Evolutionary conservation across 1,139 yeast species (phyloP).

Genomic region (Candida labiduridarum): DNA sequence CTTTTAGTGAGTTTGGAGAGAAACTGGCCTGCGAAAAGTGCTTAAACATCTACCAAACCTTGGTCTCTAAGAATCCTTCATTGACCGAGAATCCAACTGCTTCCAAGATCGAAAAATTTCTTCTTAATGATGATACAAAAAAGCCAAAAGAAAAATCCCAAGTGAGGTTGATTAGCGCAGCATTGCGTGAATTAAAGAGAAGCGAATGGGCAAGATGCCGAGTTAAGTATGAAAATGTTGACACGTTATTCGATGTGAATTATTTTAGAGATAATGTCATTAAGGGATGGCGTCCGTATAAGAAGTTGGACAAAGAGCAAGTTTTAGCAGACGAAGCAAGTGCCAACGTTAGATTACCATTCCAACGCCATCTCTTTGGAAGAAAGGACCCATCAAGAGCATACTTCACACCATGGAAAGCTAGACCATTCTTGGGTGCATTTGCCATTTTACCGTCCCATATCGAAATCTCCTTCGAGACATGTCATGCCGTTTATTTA

Average conservation of each 20-base stretch:
- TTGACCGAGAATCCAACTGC: conserved; percentile 24
- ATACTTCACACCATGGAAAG: conserved; percentile 95
- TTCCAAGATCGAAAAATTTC: conserved; percentile 24
- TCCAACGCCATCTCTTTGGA: conserved; percentile 80
- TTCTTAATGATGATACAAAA: conserved; percentile 41
- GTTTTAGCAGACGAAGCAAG: conserved; percentile 55
- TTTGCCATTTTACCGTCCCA: conserved; percentile 92
- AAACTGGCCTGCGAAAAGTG: conserved; percentile 30
- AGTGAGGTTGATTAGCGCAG: conserved; percentile 53
- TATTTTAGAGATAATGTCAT: conserved; percentile 49
- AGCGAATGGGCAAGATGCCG: conserved; percentile 54
- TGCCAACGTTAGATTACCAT: conserved; percentile 60
- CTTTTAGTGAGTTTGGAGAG: conserved; percentile 26
- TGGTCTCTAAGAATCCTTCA: conserved; percentile 30
- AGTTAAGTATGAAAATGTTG: conserved; percentile 39
- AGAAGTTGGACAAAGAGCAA: conserved; percentile 53
- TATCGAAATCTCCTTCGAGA: conserved; percentile 82
- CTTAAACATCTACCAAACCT: conserved; percentile 29
- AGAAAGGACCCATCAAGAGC: conserved; percentile 75
- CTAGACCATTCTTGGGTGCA: conserved; percentile 90
- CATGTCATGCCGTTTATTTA: conserved; percentile 93
- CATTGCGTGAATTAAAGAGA: conserved; percentile 56
- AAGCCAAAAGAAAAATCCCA: conserved; percentile 38
- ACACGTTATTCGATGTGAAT: not conserved
- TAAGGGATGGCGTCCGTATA: conserved; percentile 50